Percentiles rank a stretch among this genome's conserved stretches.
These are phyloP conservation scores for Diaporthe citrichinensis DNA, from an alignment of 2,329 filamentous ascomycete genomes.

Conservation along the genomic window DNA sequence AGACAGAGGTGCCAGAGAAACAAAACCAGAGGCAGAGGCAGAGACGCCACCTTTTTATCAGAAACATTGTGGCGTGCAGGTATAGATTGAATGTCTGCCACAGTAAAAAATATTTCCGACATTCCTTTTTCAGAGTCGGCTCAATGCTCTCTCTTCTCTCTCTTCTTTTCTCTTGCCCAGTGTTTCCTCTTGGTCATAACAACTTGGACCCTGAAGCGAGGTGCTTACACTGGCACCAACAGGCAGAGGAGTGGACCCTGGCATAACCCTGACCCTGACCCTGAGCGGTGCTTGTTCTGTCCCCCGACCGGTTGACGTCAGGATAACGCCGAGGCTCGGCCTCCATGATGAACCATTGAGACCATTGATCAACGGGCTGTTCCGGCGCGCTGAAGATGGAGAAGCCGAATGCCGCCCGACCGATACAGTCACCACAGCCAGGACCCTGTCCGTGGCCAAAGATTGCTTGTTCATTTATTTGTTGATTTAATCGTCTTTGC, in stretches of 20 bases:
- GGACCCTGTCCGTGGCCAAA: conserved; percentile 4
- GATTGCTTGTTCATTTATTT: not conserved
- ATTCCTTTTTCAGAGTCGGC: not conserved
- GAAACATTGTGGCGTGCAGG: not conserved
- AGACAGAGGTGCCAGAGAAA: not conserved
- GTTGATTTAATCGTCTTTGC: not conserved
- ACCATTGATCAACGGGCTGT: conserved; percentile 6
- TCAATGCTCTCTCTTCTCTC: not conserved
- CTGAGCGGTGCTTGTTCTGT: conserved; percentile 23
- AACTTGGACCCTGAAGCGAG: not conserved
- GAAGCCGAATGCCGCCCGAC: conserved; percentile 10
- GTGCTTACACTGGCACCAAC: not conserved
- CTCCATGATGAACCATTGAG: not conserved
- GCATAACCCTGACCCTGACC: not conserved
- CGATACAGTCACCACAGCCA: conserved; percentile 6
- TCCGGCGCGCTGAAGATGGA: conserved; percentile 22
- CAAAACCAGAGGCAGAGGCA: not conserved
- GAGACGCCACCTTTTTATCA: not conserved
- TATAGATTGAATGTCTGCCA: not conserved
- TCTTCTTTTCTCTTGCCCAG: not conserved
- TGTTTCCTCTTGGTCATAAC: not conserved
- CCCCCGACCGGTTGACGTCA: conserved; percentile 23
- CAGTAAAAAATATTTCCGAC: not conserved
- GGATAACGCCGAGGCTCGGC: conserved; percentile 26
- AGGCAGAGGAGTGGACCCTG: not conserved